phyloP scores from a whole-genome alignment of 1,284 basidiomycete genomes.

The Paramarasmius palmivorus region DNA sequence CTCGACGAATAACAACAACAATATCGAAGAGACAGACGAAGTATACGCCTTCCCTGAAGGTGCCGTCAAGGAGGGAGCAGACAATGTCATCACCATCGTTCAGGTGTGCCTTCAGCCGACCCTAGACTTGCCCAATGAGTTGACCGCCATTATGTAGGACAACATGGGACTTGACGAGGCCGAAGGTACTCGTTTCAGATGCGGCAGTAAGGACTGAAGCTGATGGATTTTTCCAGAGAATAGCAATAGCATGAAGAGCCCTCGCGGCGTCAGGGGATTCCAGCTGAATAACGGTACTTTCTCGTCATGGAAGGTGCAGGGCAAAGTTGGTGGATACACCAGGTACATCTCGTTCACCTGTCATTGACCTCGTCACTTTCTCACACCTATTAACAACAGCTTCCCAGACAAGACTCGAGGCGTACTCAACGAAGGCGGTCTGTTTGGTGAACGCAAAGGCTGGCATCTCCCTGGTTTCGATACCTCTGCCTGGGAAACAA shows the following conservation, averaged over 20 bases:
- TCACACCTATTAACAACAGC: slow-evolving; percentile 21
- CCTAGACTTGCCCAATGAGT: slow-evolving; percentile 24
- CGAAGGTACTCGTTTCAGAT: slow-evolving; percentile 13
- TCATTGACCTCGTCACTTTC: slow-evolving; percentile 1
- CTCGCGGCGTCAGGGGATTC: slow-evolving; percentile 77
- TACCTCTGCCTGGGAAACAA: slow-evolving; percentile 44
- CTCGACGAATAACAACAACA: slow-evolving; percentile 61
- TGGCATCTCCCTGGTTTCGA: slow-evolving; percentile 67
- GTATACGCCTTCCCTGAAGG: slow-evolving; percentile 61
- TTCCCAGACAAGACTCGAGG: slow-evolving; percentile 52
- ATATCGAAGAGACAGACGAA: slow-evolving; percentile 63
- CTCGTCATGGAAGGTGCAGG: slow-evolving; percentile 75
- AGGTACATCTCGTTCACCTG: slow-evolving; percentile 31
- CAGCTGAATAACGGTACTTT: slow-evolving; percentile 60
- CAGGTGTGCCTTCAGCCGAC: slow-evolving; percentile 44
- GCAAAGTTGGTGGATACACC: slow-evolving; percentile 70
- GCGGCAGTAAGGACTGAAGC: not conserved
- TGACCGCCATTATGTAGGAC: slow-evolving; percentile 32
- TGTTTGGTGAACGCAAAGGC: slow-evolving; percentile 58
- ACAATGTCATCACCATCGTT: slow-evolving; percentile 76
- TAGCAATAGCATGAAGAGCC: slow-evolving; percentile 37
- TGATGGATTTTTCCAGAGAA: not conserved
- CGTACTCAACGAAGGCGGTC: slow-evolving; percentile 61
- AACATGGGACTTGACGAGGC: slow-evolving; percentile 28
- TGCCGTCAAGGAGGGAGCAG: slow-evolving; percentile 46